Conservation (phyloP, 139 green algal species). For the Asterochloris sp. region DNA sequence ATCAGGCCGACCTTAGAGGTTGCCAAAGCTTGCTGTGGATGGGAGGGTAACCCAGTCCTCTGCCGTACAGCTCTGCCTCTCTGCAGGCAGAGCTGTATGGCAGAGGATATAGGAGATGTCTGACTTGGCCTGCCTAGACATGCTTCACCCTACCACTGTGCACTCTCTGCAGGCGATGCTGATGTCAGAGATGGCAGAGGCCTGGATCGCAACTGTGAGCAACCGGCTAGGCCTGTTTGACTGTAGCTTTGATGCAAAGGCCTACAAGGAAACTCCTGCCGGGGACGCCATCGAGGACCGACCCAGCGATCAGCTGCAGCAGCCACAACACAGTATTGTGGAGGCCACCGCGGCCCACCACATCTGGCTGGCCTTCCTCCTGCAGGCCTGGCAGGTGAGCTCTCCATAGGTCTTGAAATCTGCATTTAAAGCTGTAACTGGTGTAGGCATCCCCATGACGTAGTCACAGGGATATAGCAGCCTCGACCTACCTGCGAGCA, state of each 20-base stretch:
- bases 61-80: too few relatives aligned
- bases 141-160: background rate
- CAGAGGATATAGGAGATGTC: too few relatives aligned
- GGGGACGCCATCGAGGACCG: background rate
- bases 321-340: background rate
- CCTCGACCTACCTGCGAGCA: background rate
- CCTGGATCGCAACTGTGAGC: constrained; percentile 52
- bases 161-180: constrained; percentile 42
- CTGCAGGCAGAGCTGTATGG: too few relatives aligned
- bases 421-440: background rate
- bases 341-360: constrained; percentile 33
- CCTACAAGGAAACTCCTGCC: background rate
- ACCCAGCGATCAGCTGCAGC: background rate
- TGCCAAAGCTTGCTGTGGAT: too few relatives aligned
- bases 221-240: constrained; percentile 60
- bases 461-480: background rate
- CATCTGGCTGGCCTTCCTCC: constrained; percentile 37
- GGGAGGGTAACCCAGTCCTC: too few relatives aligned
- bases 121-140: background rate
- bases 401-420: background rate
- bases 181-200: constrained; percentile 40
- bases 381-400: constrained; percentile 26
- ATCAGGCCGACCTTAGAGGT: too few relatives aligned
- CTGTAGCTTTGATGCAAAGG: constrained; percentile 9
- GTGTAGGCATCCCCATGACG: too few relatives aligned